phyloP scores from a whole-genome alignment of 805 yeast genomes.

The Spathaspora girioi region DNA sequence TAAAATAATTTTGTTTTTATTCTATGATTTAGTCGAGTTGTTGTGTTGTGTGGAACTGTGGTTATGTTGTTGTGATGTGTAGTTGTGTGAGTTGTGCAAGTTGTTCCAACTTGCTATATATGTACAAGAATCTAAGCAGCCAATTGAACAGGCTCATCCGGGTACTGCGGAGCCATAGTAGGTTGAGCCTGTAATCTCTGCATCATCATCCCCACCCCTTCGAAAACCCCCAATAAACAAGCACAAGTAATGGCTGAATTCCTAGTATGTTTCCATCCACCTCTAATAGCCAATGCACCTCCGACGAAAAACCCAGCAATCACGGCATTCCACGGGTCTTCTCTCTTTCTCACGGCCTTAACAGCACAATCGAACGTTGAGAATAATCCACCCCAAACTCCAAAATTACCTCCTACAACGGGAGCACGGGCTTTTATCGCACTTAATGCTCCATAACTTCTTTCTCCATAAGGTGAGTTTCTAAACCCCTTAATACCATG shows the following conservation, averaged over 20 bases:
- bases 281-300: constrained; percentile 96
- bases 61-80: too few species aligned
- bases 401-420: constrained; percentile 97
- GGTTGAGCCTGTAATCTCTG: constrained; percentile 84
- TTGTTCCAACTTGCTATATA: not conserved
- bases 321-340: constrained; percentile 97
- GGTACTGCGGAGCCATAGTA: constrained; percentile 43
- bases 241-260: constrained; percentile 98
- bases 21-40: too few species aligned
- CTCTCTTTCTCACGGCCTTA: constrained; percentile 93
- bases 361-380: constrained; percentile 94
- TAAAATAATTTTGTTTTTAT: too few species aligned
- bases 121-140: constrained; percentile 24
- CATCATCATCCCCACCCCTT: constrained; percentile 97
- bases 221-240: constrained; percentile 91
- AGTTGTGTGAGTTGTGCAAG: too few species aligned
- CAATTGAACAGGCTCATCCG: constrained; percentile 36
- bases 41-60: too few species aligned
- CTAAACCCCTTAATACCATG: constrained; percentile 98
- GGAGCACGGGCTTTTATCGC: constrained; percentile 97
- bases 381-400: constrained; percentile 99
- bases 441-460: constrained; percentile 81
- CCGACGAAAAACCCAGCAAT: constrained; percentile 98
- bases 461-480: constrained; percentile 95
- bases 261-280: constrained; percentile 96